Evolutionary conservation across 495 filamentous ascomycete species (phyloP).

Genomic region (Parathielavia hyrcaniae): DNA sequence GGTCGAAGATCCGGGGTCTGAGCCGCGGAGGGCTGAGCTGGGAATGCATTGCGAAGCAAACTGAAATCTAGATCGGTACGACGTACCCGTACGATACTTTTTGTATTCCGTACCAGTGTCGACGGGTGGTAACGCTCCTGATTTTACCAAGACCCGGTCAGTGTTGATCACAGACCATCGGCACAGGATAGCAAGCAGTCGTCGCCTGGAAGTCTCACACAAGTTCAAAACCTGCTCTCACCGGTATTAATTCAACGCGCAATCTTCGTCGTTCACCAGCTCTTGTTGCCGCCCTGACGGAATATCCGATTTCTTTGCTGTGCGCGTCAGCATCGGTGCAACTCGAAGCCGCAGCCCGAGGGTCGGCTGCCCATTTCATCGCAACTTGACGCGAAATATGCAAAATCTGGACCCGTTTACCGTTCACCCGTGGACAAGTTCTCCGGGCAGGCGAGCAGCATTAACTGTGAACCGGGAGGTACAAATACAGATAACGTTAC

Average conservation of each 20-base stretch:
- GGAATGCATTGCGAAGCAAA: slow-evolving; percentile 18
- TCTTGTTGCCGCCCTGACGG: neutral
- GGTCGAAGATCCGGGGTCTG: neutral
- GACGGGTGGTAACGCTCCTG: too few species aligned
- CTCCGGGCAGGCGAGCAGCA: neutral
- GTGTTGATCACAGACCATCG: neutral
- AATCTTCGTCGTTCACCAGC: too few species aligned
- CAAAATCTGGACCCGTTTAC: neutral
- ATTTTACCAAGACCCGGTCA: too few species aligned
- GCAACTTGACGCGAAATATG: neutral
- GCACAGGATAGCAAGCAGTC: neutral
- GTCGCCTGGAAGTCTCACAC: too few species aligned
- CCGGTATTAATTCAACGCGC: too few species aligned
- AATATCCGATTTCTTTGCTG: neutral
- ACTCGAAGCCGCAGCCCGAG: neutral
- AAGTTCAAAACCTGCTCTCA: too few species aligned
- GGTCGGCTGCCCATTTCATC: neutral
- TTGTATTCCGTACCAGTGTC: too few species aligned
- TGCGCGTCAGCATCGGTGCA: slow-evolving; percentile 6
- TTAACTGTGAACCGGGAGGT: neutral
- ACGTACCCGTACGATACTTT: too few species aligned
- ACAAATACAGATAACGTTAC: neutral
- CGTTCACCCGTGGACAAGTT: neutral
- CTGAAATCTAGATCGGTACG: too few species aligned
- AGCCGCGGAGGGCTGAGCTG: slow-evolving; percentile 11